A percentile compares a stretch with the other conserved stretches of the same genome.
Conservation (phyloP, 169 alveolate genomes). For the Eimeria acervulina region DNA sequence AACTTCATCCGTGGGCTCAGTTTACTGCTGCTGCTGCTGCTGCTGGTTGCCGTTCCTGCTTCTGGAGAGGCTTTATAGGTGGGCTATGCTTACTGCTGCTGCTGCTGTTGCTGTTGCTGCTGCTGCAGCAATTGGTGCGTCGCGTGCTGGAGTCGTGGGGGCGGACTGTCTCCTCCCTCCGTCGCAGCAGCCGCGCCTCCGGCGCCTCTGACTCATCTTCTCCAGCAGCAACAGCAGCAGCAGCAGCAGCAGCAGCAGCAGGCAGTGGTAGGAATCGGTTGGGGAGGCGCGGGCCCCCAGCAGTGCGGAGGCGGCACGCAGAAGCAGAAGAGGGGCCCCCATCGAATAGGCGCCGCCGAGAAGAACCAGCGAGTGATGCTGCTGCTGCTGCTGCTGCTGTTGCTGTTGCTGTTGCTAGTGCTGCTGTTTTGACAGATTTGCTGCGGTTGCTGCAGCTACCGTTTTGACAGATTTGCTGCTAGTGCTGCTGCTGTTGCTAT, state of each 20-base stretch:
- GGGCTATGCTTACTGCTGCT: no score
- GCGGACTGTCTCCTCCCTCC: constrained; percentile 52
- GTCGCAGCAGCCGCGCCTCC: constrained; percentile 54
- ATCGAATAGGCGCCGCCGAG: background rate
- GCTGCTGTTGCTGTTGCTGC: no score
- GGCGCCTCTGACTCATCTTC: background rate
- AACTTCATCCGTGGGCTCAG: no score
- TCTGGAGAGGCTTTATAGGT: no score
- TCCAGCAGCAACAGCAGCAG: constrained; percentile 45
- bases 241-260: constrained; percentile 33
- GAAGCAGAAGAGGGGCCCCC: background rate
- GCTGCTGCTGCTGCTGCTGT: no score
- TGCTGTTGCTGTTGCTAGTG: no score
- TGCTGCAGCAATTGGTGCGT: no score
- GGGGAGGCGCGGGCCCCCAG: constrained; percentile 19
- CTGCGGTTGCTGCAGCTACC: background rate
- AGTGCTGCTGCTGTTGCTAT: background rate
- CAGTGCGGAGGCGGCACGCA: background rate
- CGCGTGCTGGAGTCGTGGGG: constrained; percentile 69
- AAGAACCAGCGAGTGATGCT: background rate
- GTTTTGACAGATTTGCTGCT: background rate
- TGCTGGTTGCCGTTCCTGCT: background rate
- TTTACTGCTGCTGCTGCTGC: background rate
- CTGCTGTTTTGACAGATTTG: background rate
- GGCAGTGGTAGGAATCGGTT: background rate